Evolutionary conservation across 1,284 basidiomycete genomes (phyloP).

Genomic region (Irpex sp.): DNA sequence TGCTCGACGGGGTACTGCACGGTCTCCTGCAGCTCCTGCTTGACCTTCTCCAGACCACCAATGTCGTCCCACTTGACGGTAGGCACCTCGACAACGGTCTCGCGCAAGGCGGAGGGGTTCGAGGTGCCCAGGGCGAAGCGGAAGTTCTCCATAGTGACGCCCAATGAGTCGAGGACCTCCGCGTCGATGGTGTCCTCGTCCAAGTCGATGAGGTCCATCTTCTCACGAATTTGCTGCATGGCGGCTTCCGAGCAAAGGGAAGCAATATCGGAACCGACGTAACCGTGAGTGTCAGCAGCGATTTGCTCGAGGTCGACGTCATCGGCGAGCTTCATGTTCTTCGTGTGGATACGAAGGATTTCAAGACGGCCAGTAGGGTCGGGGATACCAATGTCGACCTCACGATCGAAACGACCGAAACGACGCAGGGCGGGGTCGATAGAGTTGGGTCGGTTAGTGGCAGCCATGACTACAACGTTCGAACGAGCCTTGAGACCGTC

Average conservation of each 20-base stretch:
- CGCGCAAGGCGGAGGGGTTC: constrained; percentile 95
- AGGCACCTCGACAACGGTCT: constrained; percentile 96
- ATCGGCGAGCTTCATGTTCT: constrained; percentile 99
- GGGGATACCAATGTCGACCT: constrained; percentile 98
- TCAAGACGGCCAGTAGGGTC: constrained; percentile 98
- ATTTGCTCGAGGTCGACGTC: constrained; percentile 99
- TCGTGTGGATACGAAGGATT: constrained; percentile 98
- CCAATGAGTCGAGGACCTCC: constrained; percentile 93
- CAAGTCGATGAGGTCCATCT: constrained; percentile 94
- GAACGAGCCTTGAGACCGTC: constrained; percentile 98
- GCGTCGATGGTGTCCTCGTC: constrained; percentile 96
- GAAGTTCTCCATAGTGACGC: constrained; percentile 99
- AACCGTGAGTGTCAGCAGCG: constrained; percentile 98
- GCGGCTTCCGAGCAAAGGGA: constrained; percentile 96
- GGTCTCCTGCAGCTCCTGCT: constrained; percentile 98
- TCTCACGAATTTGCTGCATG: constrained; percentile 98
- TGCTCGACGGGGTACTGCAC: constrained; percentile 99
- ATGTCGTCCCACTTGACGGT: constrained; percentile 98
- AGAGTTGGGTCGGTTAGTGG: constrained; percentile 98
- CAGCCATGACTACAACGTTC: constrained; percentile 99
- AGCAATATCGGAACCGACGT: constrained; percentile 97
- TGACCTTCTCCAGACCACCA: constrained; percentile 99
- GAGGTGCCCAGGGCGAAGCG: constrained; percentile 91
- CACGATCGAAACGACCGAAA: constrained; percentile 98
- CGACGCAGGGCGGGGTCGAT: constrained; percentile 98